Conservation (phyloP, 495 filamentous ascomycete species). For the Lasiosphaeris hirsuta region DNA sequence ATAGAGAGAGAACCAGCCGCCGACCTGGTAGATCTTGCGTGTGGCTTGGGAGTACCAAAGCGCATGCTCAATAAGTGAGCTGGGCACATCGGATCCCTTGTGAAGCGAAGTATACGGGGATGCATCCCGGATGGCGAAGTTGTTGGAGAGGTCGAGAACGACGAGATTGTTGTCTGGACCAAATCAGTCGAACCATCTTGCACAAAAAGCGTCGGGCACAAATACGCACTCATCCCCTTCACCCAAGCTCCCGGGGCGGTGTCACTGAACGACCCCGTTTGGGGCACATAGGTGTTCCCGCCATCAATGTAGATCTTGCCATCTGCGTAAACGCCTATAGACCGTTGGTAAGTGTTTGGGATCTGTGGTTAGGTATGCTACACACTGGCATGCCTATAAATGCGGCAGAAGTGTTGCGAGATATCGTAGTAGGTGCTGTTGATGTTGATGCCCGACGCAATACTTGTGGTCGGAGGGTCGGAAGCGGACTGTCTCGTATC, state of each 20-base stretch:
- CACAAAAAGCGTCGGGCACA: not conserved
- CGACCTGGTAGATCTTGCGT: slow-evolving; percentile 16
- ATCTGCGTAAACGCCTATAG: slow-evolving; percentile 12
- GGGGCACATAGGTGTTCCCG: slow-evolving; percentile 16
- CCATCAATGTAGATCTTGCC: slow-evolving; percentile 22
- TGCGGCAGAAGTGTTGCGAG: slow-evolving; percentile 12
- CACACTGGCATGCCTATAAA: slow-evolving; percentile 16
- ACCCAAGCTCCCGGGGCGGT: not conserved
- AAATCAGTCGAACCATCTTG: not conserved
- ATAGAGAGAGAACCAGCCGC: slow-evolving; percentile 17
- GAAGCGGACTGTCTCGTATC: too few relatives aligned
- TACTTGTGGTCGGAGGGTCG: not conserved
- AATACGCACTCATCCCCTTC: slow-evolving; percentile 13
- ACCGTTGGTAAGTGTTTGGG: not conserved
- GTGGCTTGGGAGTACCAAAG: slow-evolving; percentile 13
- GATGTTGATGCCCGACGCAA: slow-evolving; percentile 14
- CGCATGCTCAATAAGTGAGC: slow-evolving; percentile 14
- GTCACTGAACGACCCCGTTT: slow-evolving; percentile 6
- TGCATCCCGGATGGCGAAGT: slow-evolving; percentile 12
- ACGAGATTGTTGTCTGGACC: slow-evolving; percentile 11
- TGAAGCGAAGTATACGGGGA: slow-evolving; percentile 10
- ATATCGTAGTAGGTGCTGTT: slow-evolving; percentile 16
- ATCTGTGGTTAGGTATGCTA: not conserved
- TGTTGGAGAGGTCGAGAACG: slow-evolving; percentile 15
- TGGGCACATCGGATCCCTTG: slow-evolving; percentile 14